Base-by-base conservation (phyloP, 2,329 filamentous ascomycete genomes). In the Periconia sp. region DNA sequence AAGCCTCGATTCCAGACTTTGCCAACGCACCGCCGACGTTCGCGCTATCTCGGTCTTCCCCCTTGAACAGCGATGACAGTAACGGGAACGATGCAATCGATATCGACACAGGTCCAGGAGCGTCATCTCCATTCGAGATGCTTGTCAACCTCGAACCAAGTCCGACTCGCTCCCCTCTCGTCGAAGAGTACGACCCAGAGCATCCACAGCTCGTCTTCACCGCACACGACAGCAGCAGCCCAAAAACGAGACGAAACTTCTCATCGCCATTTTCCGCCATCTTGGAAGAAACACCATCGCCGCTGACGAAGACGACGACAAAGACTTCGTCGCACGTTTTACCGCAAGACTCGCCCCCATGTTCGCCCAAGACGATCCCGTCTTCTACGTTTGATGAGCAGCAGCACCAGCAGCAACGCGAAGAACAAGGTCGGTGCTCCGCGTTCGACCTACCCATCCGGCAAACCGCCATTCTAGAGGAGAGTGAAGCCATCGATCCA, bases 1-100 rank as follows among this genome's bases (percentile, higher is more conserved):
- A 92, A 67, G 96, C 97, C 58, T 94, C 71, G 10, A 72, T 76
- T 27, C 79, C 77, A 6, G 80, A 77, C 7, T 74, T 77, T 1
- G 68, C 67, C 50, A 77, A 64, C 75, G 82, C 66, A 77, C 68
- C 63, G 7, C 68, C 79, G n/a, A 86, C 81, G 23, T 71, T 82
- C 1, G 85, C 88, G 60, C 82, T 81, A 1, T 79, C 84, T 1
- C 53, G 59, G 13, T 60, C 64, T 11, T 53, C 46, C 3, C 15
- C 33, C 23, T 8, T 27, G 23, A 27, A 27, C 33, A 11, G 15
- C 11, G 46, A 41, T 2, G 45, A 56, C 7, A 50, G 59, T 13
- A 49, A 49, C n/a, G 49, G 49, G 3, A 18, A 50, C 52, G 15
- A 52, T 55, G 14, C 20, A 56, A 18, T 50, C 19, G 50, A 50